Conservation (phyloP, 345 rosid species). For the Euphorbia tirucalli region DNA sequence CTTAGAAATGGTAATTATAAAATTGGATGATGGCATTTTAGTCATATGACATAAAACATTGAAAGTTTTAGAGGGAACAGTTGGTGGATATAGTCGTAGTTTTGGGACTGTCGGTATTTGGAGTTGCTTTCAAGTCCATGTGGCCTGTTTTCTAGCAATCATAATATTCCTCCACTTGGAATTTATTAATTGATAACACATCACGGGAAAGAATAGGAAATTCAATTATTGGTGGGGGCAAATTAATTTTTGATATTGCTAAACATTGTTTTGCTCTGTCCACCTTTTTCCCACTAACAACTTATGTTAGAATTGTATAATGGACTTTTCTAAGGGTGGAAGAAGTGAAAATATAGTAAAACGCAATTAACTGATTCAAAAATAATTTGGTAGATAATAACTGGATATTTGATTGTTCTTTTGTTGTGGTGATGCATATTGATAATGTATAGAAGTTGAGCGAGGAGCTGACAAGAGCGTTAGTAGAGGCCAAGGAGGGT, state of each 20-base stretch:
- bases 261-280: background rate
- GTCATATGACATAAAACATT: background rate
- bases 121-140: conserved; percentile 26
- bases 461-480: conserved; percentile 76
- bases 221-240: conserved; percentile 17
- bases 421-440: no score
- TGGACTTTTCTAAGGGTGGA: background rate
- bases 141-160: conserved; percentile 29
- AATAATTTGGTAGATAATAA: background rate
- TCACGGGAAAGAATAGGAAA: background rate
- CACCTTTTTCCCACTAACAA: conserved; percentile 1
- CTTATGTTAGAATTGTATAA: background rate
- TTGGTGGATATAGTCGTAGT: conserved; percentile 10
- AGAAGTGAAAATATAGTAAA: conserved; percentile 1
- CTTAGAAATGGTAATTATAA: background rate
- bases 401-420: background rate
- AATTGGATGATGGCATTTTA: conserved; percentile 2
- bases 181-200: conserved; percentile 6
- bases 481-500: conserved; percentile 58
- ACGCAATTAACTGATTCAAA: background rate
- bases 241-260: no score
- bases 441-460: conserved; percentile 52
- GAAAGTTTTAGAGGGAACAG: conserved; percentile 1
- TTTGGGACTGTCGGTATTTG: conserved; percentile 15
- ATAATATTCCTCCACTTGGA: conserved; percentile 24